Base-by-base conservation (phyloP, 768 basidiomycete species). In the Boletus reticulatus region DNA sequence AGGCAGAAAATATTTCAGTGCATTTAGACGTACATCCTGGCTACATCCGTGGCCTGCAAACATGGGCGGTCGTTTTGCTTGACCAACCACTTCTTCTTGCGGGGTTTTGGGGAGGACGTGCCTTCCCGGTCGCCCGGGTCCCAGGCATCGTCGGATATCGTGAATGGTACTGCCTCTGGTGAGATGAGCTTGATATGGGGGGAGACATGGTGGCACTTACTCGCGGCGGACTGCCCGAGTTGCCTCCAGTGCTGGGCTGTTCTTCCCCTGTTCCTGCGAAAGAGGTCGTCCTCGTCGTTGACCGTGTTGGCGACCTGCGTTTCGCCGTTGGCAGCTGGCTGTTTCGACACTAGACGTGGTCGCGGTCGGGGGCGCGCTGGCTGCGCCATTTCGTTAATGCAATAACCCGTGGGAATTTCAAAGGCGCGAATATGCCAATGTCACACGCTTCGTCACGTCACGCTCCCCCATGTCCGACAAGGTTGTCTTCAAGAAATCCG, bases 251-350 rank as follows among this genome's bases (percentile, higher is more conserved):
- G 73, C 49, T 78, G 72, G 5, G 75, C 66, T 6, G 81, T 81
- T 48, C 87, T 76, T 55, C 79, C 79, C 43, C 72, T 75, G 66
- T 90, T 92, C 48, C 80, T 80, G 63, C 90, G 80, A 61, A 91
- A 92, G 68, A 82, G 75, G 16, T 80, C 82, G 67, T 92, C 88
- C 48, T 82, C 82, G 54, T 89, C 85, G 12, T 80, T 67, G 69
- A 43, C 44, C 39, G 60, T 34, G 50, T 49, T 49, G 59, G 52
- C 13, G 12, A 37, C 34, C 22, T 61, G 48, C 6, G 42, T 24
- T 20, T 62, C 53, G 5, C 52, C 42, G 37, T 45, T 29, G 47
- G 12, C 22, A 36, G 50, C 55, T 29, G 57, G 43, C 46, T 60
- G 64, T 44, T 43, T 53, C 48, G 69, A 62, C 51, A 73, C 72